A percentile compares a stretch with the other conserved stretches of the same genome.
Conservation (phyloP, 495 filamentous ascomycete genomes). For the Glarea lozoyensis region DNA sequence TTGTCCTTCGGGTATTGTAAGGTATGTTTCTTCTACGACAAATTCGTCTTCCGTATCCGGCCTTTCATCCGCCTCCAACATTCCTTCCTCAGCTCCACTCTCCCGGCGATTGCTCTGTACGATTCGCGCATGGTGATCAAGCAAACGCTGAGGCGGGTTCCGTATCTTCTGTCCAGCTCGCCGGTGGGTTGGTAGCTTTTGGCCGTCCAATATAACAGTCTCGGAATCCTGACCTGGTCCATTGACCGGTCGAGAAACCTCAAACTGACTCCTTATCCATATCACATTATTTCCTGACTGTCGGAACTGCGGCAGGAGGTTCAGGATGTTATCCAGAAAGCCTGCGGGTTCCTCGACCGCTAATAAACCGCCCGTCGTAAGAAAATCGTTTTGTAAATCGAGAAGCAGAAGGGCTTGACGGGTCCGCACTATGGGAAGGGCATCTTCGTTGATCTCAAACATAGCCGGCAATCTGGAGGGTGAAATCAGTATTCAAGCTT, state of each 20-base stretch:
- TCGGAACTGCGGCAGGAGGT: constrained; percentile 66
- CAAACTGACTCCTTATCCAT: constrained; percentile 77
- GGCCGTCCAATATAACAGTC: constrained; percentile 28
- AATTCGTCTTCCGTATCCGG: constrained; percentile 17
- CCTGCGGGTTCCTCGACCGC: constrained; percentile 53
- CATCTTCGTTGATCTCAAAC: constrained; percentile 38
- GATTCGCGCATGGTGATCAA: constrained; percentile 5
- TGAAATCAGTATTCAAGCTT: constrained; percentile 6
- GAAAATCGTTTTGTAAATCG: constrained; percentile 89
- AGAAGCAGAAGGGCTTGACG: constrained; percentile 77
- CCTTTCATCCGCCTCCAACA: constrained; percentile 15
- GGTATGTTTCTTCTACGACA: constrained; percentile 50
- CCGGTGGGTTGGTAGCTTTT: constrained; percentile 4
- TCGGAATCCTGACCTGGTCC: constrained; percentile 24
- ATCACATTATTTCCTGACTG: constrained; percentile 48
- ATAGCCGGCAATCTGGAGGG: constrained; percentile 21
- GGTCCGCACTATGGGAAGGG: constrained; percentile 45
- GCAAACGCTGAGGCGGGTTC: constrained; percentile 4
- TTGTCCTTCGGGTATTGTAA: constrained; percentile 32
- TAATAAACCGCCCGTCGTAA: constrained; percentile 59
- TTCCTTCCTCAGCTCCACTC: constrained; percentile 1
- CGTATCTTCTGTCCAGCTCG: background rate
- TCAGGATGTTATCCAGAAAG: constrained; percentile 57
- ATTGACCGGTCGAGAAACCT: constrained; percentile 26
- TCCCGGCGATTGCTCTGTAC: constrained; percentile 3